Evolutionary conservation across 2,329 filamentous ascomycete genomes (phyloP).

Genomic region (Claviceps maximensis): DNA sequence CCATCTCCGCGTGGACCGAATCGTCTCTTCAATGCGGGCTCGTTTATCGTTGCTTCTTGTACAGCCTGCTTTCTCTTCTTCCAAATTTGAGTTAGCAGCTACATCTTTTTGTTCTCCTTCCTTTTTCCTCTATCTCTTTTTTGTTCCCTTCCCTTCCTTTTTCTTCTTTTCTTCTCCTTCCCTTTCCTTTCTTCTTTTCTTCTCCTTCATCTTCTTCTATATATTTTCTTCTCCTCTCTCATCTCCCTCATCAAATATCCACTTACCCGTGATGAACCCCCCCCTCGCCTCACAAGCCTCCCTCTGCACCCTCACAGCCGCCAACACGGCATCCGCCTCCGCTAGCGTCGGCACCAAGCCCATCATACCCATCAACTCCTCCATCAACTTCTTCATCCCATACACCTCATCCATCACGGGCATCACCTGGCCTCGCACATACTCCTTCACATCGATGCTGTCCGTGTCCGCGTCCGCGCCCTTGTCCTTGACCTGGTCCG

Average conservation of each 20-base stretch:
- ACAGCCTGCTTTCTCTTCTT: not conserved
- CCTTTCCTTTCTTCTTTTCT: no score
- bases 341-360: conserved; percentile 11
- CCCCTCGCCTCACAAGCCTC: not conserved
- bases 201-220: not conserved
- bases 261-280: no score
- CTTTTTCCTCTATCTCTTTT: not conserved
- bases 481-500: no score
- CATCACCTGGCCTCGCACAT: not conserved
- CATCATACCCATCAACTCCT: conserved; percentile 12
- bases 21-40: conserved; percentile 20
- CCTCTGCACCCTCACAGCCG: conserved; percentile 1
- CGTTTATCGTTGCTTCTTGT: conserved; percentile 5
- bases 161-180: no score
- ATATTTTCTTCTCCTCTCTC: no score
- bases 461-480: no score
- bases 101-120: not conserved
- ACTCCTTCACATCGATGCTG: conserved; percentile 1
- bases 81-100: not conserved
- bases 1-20: conserved; percentile 26
- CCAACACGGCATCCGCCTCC: conserved; percentile 9
- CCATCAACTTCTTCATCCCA: conserved; percentile 12
- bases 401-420: conserved; percentile 11
- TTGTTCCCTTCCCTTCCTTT: not conserved
- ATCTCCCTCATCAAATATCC: no score